Evolutionary conservation across 805 yeast genomes (phyloP).

Genomic region (Sungouiozyma intestinalis): DNA sequence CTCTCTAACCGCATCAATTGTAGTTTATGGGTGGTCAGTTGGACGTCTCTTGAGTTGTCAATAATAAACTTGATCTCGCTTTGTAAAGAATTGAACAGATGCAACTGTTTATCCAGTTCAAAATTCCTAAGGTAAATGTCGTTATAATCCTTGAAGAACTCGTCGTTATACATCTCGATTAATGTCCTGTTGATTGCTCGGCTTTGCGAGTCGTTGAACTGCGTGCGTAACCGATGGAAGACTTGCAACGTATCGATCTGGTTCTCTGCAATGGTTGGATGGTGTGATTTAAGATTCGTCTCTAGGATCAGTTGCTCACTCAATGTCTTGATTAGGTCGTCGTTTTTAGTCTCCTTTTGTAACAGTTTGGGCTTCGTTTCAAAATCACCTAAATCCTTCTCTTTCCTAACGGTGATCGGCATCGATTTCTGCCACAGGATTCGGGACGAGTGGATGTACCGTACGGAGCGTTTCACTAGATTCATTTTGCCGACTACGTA

Average conservation of each 20-base stretch:
- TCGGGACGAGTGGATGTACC: background rate
- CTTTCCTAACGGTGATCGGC: background rate
- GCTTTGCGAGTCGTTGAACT: slow-evolving; percentile 19
- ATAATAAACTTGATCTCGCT: slow-evolving; percentile 77
- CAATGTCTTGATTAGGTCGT: slow-evolving; percentile 16
- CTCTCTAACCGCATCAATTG: slow-evolving; percentile 62
- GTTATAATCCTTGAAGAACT: slow-evolving; percentile 36
- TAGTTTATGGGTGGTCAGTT: slow-evolving; percentile 55
- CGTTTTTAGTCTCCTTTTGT: background rate
- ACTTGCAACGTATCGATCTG: slow-evolving; percentile 22
- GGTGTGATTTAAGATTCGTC: slow-evolving; percentile 13
- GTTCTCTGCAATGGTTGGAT: slow-evolving; percentile 23
- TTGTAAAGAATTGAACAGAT: slow-evolving; percentile 85
- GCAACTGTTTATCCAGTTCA: slow-evolving; percentile 79
- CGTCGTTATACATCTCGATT: slow-evolving; percentile 20
- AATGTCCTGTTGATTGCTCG: slow-evolving; percentile 27
- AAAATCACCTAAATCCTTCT: background rate
- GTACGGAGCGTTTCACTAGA: too few relatives aligned
- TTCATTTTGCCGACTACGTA: background rate
- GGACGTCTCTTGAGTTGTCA: slow-evolving; percentile 57
- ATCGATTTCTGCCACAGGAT: background rate
- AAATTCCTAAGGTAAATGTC: slow-evolving; percentile 29
- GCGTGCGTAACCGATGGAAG: slow-evolving; percentile 9
- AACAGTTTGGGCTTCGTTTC: background rate
- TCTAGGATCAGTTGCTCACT: slow-evolving; percentile 24